Evolutionary conservation across 805 yeast species (phyloP).

Genomic region (Sugiyamaella floridensis): DNA sequence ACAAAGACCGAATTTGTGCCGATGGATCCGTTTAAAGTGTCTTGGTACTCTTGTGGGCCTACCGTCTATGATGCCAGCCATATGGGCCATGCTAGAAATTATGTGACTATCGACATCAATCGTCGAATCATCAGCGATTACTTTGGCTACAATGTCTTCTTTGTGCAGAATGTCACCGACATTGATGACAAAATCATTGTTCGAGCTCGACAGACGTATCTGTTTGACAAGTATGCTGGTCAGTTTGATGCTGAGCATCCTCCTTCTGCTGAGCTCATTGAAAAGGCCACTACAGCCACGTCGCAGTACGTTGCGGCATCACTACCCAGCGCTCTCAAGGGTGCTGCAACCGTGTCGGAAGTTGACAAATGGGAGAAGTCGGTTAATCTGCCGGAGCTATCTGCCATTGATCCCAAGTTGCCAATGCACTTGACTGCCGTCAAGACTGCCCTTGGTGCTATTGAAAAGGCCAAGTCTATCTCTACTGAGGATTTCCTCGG

Average conservation of each 20-base stretch:
- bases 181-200: slow-evolving; percentile 95
- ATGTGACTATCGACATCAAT: slow-evolving; percentile 88
- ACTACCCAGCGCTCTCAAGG: slow-evolving; percentile 2
- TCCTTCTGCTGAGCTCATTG: slow-evolving; percentile 33
- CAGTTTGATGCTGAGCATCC: slow-evolving; percentile 26
- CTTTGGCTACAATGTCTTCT: slow-evolving; percentile 80
- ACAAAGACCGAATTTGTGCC: slow-evolving; percentile 77
- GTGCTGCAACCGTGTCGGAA: slow-evolving; percentile 3
- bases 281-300: slow-evolving; percentile 40
- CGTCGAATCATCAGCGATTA: slow-evolving; percentile 84
- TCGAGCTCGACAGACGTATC: slow-evolving; percentile 83
- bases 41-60: slow-evolving; percentile 98
- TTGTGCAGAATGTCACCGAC: slow-evolving; percentile 97
- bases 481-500: slow-evolving; percentile 35
- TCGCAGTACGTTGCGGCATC: slow-evolving; percentile 43
- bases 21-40: slow-evolving; percentile 47
- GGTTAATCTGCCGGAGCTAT: slow-evolving; percentile 42
- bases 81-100: slow-evolving; percentile 98
- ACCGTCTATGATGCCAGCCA: slow-evolving; percentile 94
- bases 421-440: slow-evolving; percentile 76
- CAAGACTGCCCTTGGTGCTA: slow-evolving; percentile 41
- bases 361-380: slow-evolving; percentile 5
- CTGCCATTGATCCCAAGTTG: slow-evolving; percentile 66
- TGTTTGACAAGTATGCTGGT: slow-evolving; percentile 56
- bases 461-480: slow-evolving; percentile 21